phyloP scores from a whole-genome alignment of 495 filamentous ascomycete genomes.

The Clohesyomyces aquaticus region DNA sequence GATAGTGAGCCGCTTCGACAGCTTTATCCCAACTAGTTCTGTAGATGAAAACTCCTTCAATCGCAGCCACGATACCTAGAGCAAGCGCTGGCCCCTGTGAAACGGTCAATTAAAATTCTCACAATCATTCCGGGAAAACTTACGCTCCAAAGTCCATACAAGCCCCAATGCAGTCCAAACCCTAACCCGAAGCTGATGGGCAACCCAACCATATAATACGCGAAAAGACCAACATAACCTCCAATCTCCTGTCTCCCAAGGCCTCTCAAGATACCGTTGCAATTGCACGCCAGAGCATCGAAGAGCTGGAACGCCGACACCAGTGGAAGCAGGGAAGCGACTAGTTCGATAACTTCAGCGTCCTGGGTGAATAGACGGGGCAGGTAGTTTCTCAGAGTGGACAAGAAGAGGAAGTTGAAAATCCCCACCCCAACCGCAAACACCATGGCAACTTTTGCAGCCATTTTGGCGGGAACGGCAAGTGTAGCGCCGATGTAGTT shows the following conservation, averaged over 20 bases:
- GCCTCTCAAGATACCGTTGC: conserved; percentile 82
- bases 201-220: conserved; percentile 84
- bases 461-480: conserved; percentile 46
- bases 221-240: conserved; percentile 80
- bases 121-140: conserved; percentile 22
- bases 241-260: conserved; percentile 85
- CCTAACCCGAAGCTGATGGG: conserved; percentile 77
- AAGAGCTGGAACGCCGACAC: conserved; percentile 87
- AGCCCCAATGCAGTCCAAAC: conserved; percentile 54
- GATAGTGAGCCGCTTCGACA: conserved; percentile 69
- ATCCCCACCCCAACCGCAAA: conserved; percentile 70
- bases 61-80: conserved; percentile 57
- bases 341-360: conserved; percentile 73
- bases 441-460: conserved; percentile 55
- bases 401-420: conserved; percentile 73
- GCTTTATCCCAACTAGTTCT: conserved; percentile 72
- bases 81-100: conserved; percentile 46
- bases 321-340: conserved; percentile 72
- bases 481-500: conserved; percentile 50
- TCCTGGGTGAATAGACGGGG: conserved; percentile 81
- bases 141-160: conserved; percentile 73
- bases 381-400: conserved; percentile 65
- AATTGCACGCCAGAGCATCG: conserved; percentile 75
- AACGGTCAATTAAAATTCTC: neutral
- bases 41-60: conserved; percentile 69